A percentile compares a stretch with the other conserved stretches of the same genome.
These are phyloP conservation scores for Puya raimondii DNA, from an alignment of 176 grass and related monocot species.

Conservation along the genomic window DNA sequence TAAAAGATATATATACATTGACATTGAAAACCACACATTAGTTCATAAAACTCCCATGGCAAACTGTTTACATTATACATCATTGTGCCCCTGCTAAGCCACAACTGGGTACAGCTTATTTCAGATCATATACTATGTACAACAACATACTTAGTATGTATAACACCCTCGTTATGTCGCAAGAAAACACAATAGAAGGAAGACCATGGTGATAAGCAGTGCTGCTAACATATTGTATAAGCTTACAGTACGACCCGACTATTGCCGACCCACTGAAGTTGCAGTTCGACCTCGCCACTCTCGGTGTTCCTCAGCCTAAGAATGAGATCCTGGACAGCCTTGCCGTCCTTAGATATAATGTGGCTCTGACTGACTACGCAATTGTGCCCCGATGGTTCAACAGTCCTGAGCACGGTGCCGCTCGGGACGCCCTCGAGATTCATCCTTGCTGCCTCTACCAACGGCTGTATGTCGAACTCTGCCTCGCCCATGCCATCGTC, in stretches of 20 bases:
- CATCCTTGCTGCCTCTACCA: constrained; percentile 38
- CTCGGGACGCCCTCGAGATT: constrained; percentile 42
- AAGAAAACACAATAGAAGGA: too few species aligned
- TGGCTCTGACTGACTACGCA: constrained; percentile 60
- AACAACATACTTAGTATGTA: too few species aligned
- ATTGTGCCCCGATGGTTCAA: constrained; percentile 29
- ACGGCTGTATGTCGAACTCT: constrained; percentile 44
- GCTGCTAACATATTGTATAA: not conserved
- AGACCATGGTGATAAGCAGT: not conserved
- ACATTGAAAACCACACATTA: too few species aligned
- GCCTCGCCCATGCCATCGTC: constrained; percentile 78
- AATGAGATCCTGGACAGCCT: constrained; percentile 41
- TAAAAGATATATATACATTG: too few species aligned
- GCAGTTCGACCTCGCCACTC: constrained; percentile 44
- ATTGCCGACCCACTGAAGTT: constrained; percentile 47
- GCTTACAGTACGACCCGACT: constrained; percentile 8
- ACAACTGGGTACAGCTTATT: too few species aligned
- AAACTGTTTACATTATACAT: too few species aligned
- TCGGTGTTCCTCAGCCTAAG: constrained; percentile 39
- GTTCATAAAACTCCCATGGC: too few species aligned
- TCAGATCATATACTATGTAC: too few species aligned
- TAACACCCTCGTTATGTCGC: too few species aligned
- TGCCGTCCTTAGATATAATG: constrained; percentile 44
- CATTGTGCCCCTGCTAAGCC: too few species aligned
- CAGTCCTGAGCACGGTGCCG: constrained; percentile 35